These are phyloP conservation scores for Rhizopogon vesiculosus DNA, from an alignment of 768 basidiomycete species.

Conservation along the genomic window DNA sequence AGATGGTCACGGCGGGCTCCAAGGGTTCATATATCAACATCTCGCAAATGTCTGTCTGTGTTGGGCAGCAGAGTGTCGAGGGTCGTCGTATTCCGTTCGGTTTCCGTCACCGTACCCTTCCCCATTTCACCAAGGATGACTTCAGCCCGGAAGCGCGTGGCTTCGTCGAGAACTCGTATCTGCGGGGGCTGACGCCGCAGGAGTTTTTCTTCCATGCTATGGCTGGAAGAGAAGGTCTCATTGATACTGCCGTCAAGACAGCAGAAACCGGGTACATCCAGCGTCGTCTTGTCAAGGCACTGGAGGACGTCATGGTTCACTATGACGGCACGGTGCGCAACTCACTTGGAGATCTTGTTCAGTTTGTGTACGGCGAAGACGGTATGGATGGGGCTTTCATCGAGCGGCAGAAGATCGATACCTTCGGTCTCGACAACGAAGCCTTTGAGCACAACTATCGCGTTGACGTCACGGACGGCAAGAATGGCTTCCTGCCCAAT, in stretches of 20 bases:
- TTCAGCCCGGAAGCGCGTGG: constrained; percentile 97
- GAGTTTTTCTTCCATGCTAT: constrained; percentile 99
- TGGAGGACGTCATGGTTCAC: constrained; percentile 96
- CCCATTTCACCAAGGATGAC: constrained; percentile 98
- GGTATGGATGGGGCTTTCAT: constrained; percentile 99
- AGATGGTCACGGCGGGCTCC: constrained; percentile 99
- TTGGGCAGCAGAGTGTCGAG: constrained; percentile 97
- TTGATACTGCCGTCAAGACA: constrained; percentile 99
- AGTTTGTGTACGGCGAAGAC: constrained; percentile 97
- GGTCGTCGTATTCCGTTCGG: constrained; percentile 98
- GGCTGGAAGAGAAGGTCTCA: constrained; percentile 98
- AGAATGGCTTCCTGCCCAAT: constrained; percentile 74
- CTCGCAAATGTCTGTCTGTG: constrained; percentile 99
- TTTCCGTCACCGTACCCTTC: constrained; percentile 92
- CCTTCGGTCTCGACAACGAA: constrained; percentile 73
- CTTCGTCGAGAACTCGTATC: constrained; percentile 98
- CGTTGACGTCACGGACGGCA: constrained; percentile 88
- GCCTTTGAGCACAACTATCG: constrained; percentile 90
- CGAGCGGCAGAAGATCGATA: constrained; percentile 92
- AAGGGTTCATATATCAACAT: constrained; percentile 99
- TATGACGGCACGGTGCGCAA: constrained; percentile 99
- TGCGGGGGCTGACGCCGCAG: constrained; percentile 93
- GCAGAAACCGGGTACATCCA: constrained; percentile 99
- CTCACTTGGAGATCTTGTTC: constrained; percentile 92
- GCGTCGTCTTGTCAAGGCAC: constrained; percentile 93